These are phyloP conservation scores for Boletus coccyginus DNA, from an alignment of 768 basidiomycete species.

Conservation along the genomic window DNA sequence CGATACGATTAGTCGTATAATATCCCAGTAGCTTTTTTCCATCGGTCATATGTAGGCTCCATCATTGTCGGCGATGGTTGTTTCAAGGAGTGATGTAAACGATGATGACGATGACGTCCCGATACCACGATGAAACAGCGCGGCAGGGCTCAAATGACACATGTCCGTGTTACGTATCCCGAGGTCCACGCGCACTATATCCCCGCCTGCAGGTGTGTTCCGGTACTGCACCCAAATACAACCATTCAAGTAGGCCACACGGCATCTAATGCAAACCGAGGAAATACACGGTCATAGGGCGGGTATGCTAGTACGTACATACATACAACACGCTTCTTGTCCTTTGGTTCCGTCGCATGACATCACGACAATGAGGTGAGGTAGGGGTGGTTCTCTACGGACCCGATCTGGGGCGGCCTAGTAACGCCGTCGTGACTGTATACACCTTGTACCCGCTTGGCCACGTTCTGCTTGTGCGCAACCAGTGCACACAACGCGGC, in stretches of 20 bases:
- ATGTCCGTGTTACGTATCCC: background rate
- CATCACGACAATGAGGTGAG: conserved; percentile 21
- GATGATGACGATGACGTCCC: background rate
- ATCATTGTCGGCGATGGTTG: background rate
- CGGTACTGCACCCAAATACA: background rate
- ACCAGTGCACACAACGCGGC: conserved; percentile 83
- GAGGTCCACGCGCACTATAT: too few relatives aligned
- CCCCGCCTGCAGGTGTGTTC: too few relatives aligned
- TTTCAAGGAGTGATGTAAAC: conserved; percentile 6
- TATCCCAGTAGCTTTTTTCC: conserved; percentile 9
- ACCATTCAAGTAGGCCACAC: background rate
- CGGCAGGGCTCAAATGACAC: conserved; percentile 1
- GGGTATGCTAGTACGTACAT: conserved; percentile 10
- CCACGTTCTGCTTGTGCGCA: conserved; percentile 24
- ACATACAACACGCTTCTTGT: conserved; percentile 1
- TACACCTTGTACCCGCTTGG: conserved; percentile 9
- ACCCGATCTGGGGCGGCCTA: conserved; percentile 10
- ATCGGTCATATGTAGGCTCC: background rate
- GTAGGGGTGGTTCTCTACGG: conserved; percentile 11
- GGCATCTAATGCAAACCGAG: conserved; percentile 6
- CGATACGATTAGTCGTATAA: conserved; percentile 26
- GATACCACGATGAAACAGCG: conserved; percentile 4
- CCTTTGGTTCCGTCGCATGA: background rate
- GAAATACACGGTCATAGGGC: conserved; percentile 3
- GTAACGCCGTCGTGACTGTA: conserved; percentile 4